Base-by-base conservation (phyloP, 331 rosid genomes). In the Acacia pycnantha region DNA sequence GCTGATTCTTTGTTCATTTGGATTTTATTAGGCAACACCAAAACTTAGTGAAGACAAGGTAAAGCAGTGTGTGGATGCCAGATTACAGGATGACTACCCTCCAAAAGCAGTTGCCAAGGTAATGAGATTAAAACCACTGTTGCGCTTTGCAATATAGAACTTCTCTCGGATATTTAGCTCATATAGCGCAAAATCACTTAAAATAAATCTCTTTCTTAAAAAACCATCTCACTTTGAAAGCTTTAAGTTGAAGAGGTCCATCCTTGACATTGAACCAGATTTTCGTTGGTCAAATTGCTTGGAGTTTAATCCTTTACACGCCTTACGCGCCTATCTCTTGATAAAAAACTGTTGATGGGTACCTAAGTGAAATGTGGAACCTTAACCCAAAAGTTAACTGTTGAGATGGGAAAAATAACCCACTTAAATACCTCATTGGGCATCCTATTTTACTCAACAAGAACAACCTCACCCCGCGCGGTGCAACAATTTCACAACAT, bases 21-120 rank as follows among this genome's bases (percentile, higher is more conserved):
- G 58, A 48, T 70, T 86, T 41, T n/a, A 29, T 83, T 75, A 94
- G 98, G 98, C 98, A 51, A 82, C 97, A 54, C 97, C 97, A 29
- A 89, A 79, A 87, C 94, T 93, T 73, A 86, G 92, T 83, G 97
- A 93, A 79, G 97, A 93, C 68, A 93, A 93, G 87, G 97, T 93
- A 84, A 90, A 88, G 83, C 93, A 79, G 76, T 93, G 98, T 79
- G 93, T 89, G 80, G 98, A 94, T 90, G 81, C 84, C 58, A 90
- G 91, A 83, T 73, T 94, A 50, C 82, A 58, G 74, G 93, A 90
- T 11, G 92, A 92, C 10, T 94, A 89, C 86, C 95, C 97, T 66
- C 83, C 92, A 35, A 93, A 91, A 87, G 90, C 97, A 77, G 92
- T 87, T 72, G 94, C 94, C 79, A 94, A 93, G 97, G 97, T 93